Conservation (phyloP, 495 filamentous ascomycete genomes). For the Penicillium flavigenum region DNA sequence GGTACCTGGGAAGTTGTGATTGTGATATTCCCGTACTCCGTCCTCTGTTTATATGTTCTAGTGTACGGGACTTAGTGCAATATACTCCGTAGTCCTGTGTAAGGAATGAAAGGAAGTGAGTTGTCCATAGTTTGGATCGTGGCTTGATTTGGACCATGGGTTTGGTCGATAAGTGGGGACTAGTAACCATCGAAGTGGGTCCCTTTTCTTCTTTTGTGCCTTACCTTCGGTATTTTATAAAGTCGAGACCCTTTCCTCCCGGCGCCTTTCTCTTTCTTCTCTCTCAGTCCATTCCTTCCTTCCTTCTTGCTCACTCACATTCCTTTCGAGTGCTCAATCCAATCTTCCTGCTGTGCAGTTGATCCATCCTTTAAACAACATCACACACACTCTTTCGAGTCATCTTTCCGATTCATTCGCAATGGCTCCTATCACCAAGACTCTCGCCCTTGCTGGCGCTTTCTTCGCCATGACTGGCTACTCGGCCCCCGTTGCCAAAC, state of each 20-base stretch:
- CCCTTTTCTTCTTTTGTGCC: not conserved
- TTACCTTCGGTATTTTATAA: slow-evolving; percentile 6
- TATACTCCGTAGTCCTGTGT: no score
- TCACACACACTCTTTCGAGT: slow-evolving; percentile 14
- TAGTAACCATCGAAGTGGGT: not conserved
- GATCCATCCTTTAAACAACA: slow-evolving; percentile 21
- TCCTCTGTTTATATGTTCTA: not conserved
- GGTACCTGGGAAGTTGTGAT: slow-evolving; percentile 1
- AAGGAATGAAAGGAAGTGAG: not conserved
- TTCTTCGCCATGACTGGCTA: slow-evolving; percentile 39
- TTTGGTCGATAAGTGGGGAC: slow-evolving; percentile 1
- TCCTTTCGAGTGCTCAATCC: slow-evolving; percentile 30
- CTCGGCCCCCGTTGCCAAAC: slow-evolving; percentile 43
- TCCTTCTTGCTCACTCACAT: slow-evolving; percentile 25
- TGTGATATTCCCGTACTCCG: not conserved
- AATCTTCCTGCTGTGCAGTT: slow-evolving; percentile 44
- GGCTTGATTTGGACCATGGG: slow-evolving; percentile 8
- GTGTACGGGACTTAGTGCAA: no score
- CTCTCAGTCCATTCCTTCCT: slow-evolving; percentile 19
- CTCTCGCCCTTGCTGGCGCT: slow-evolving; percentile 43
- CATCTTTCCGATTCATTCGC: slow-evolving; percentile 13
- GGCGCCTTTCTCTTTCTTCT: not conserved
- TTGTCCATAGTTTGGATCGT: slow-evolving; percentile 1
- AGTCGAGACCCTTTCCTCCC: slow-evolving; percentile 5
- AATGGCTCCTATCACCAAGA: slow-evolving; percentile 48